Base-by-base conservation (phyloP, 768 basidiomycete genomes). In the Calocybe cyanea region DNA sequence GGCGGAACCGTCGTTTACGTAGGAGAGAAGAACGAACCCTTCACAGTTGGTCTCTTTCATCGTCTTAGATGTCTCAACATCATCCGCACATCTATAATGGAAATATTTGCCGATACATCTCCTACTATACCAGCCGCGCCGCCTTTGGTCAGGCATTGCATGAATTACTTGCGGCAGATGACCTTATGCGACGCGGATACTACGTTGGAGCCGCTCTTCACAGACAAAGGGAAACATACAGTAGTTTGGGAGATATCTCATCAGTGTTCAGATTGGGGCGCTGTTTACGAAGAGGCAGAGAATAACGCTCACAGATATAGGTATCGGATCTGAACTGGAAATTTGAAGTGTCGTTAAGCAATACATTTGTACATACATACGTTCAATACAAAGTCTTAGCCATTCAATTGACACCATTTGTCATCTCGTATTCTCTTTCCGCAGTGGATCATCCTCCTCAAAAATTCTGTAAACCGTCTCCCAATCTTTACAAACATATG, bases 21-120 rank as follows among this genome's bases (percentile, higher is more conserved):
- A 30, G 52, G 55, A 11, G 38, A 32, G 15, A n/a, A 7, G 18
- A 43, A 17, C 8, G 35, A 48, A 32, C 39, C 60, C 17, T 64
- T 68, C 56, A 71, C 67, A 1, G 58, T 70, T 6, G 54, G 65
- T 0, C 48, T 72, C 37, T 67, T 72, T 51, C 71, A 72, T 48
- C 69, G 70, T 50, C 57, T 71, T 7, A 63, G 64, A 30, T 71
- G 70, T 43, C 56, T 72, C 18, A 60, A 60, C 32, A 64, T 70
- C 45, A 52, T 71, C 34, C 65, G 63, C 8, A 47, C 52, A 4
- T 8, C 8, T n/a, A 8, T 32, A 8, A n/a, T 32, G 9, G 31
- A 32, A n/a, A 8, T 32, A 8, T 32, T 8, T 32, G 31, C 31
- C 9, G 31, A 32, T n/a, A n/a, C 8, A 8, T 32, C 31, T 8